phyloP scores from a whole-genome alignment of 257 asterid genomes.

The Buddleja alternifolia region DNA sequence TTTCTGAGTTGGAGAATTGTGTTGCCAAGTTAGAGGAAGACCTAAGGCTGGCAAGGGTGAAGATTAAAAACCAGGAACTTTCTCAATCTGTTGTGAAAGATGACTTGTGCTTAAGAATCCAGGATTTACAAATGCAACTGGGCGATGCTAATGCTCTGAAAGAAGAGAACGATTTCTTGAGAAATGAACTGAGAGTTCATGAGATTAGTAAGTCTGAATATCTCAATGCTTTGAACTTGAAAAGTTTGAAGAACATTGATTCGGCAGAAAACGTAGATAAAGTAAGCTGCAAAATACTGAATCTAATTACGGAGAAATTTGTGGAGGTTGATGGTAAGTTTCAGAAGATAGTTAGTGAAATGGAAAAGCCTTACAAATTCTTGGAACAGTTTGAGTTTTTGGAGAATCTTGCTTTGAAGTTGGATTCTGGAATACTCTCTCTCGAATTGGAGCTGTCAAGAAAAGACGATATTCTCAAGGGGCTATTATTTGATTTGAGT shows the following conservation, averaged over 20 bases:
- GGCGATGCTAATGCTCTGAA: slow-evolving; percentile 38
- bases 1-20: slow-evolving; percentile 42
- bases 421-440: slow-evolving; percentile 51
- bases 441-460: slow-evolving; percentile 63
- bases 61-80: slow-evolving; percentile 34
- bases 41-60: slow-evolving; percentile 35
- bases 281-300: slow-evolving; percentile 39
- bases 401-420: slow-evolving; percentile 59
- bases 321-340: slow-evolving; percentile 42
- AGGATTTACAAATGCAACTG: slow-evolving; percentile 47
- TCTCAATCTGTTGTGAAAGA: slow-evolving; percentile 44
- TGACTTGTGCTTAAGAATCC: slow-evolving; percentile 40
- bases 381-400: slow-evolving; percentile 54
- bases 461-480: slow-evolving; percentile 86
- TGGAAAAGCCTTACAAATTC: slow-evolving; percentile 44
- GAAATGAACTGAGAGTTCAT: slow-evolving; percentile 49
- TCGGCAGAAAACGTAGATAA: slow-evolving; percentile 37
- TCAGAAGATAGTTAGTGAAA: slow-evolving; percentile 45
- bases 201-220: slow-evolving; percentile 38
- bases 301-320: slow-evolving; percentile 40
- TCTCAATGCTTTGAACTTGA: slow-evolving; percentile 43
- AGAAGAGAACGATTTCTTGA: slow-evolving; percentile 51
- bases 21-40: slow-evolving; percentile 52
- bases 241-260: slow-evolving; percentile 34
- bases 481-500: slow-evolving; percentile 80